A percentile compares a stretch with the other conserved stretches of the same genome.
These are phyloP conservation scores for Prototheca wickerhamii DNA, from an alignment of 163 green algal genomes.

Conservation along the genomic window DNA sequence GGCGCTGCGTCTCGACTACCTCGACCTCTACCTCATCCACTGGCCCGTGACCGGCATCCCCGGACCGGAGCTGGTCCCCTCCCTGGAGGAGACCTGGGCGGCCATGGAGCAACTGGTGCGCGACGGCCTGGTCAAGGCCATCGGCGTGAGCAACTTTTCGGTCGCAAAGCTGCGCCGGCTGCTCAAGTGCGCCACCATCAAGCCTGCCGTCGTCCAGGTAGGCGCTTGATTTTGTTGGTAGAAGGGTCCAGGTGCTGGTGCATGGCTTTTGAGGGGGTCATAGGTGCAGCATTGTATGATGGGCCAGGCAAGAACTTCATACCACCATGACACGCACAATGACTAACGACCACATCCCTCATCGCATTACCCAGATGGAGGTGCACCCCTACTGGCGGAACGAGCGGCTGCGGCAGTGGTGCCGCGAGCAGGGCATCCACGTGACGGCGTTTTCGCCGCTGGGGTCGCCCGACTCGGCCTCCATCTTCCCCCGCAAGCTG, in stretches of 20 bases:
- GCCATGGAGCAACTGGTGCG: constrained; percentile 81
- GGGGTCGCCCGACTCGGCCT: constrained; percentile 64
- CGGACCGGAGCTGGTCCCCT: constrained; percentile 29
- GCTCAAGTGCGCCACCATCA: constrained; percentile 18
- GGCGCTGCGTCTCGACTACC: constrained; percentile 70
- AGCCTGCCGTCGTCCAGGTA: constrained; percentile 45
- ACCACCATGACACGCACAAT: too few species aligned
- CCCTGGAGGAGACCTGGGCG: constrained; percentile 65
- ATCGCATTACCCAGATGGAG: constrained; percentile 58
- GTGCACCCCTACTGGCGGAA: constrained; percentile 85
- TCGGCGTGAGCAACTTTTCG: constrained; percentile 82
- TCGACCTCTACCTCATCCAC: constrained; percentile 88
- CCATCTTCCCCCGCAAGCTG: constrained; percentile 31
- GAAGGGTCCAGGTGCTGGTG: background rate
- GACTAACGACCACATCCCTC: too few species aligned
- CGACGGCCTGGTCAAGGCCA: constrained; percentile 53
- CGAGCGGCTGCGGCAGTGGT: constrained; percentile 58
- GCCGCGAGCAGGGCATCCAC: constrained; percentile 33
- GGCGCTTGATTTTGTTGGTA: background rate
- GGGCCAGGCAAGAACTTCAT: background rate
- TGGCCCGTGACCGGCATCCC: constrained; percentile 58
- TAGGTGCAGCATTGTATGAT: background rate
- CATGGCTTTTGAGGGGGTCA: background rate
- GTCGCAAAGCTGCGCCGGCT: constrained; percentile 23
- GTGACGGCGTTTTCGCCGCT: constrained; percentile 83